phyloP scores from a whole-genome alignment of 2,329 filamentous ascomycete species.

The Beauveria sp. region DNA sequence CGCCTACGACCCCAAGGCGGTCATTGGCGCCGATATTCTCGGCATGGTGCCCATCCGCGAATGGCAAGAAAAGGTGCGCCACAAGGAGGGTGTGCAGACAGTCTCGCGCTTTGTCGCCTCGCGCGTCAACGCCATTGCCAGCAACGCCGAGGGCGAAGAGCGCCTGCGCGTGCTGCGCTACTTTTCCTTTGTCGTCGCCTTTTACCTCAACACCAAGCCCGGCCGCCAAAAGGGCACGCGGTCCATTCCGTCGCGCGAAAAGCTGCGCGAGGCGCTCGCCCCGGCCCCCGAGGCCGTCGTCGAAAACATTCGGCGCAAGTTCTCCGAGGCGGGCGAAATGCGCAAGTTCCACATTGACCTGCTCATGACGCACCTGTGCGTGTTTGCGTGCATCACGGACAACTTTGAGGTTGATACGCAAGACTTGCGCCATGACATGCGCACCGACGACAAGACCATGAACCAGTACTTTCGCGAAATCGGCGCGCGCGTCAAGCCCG shows the following conservation, averaged over 20 bases:
- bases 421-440: conserved; percentile 63
- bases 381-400: conserved; percentile 63
- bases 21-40: conserved; percentile 63
- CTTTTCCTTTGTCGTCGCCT: conserved; percentile 48
- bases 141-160: conserved; percentile 36
- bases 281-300: conserved; percentile 55
- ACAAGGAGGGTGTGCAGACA: conserved; percentile 48
- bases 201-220: conserved; percentile 41
- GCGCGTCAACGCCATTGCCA: conserved; percentile 47
- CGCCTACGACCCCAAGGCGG: conserved; percentile 59
- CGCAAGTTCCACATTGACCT: conserved; percentile 66
- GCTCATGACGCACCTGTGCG: conserved; percentile 65
- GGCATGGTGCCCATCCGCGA: conserved; percentile 61
- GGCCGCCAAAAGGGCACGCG: conserved; percentile 40
- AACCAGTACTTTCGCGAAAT: conserved; percentile 68
- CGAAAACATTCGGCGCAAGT: conserved; percentile 61
- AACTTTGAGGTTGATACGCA: conserved; percentile 65
- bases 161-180: conserved; percentile 55
- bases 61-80: conserved; percentile 62
- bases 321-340: conserved; percentile 56
- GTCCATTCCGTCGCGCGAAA: conserved; percentile 52
- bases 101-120: conserved; percentile 58
- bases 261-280: conserved; percentile 49
- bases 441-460: conserved; percentile 63
- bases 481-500: conserved; percentile 58